Conservation (phyloP, 495 filamentous ascomycete genomes). For the Talaromyces borbonicus region DNA sequence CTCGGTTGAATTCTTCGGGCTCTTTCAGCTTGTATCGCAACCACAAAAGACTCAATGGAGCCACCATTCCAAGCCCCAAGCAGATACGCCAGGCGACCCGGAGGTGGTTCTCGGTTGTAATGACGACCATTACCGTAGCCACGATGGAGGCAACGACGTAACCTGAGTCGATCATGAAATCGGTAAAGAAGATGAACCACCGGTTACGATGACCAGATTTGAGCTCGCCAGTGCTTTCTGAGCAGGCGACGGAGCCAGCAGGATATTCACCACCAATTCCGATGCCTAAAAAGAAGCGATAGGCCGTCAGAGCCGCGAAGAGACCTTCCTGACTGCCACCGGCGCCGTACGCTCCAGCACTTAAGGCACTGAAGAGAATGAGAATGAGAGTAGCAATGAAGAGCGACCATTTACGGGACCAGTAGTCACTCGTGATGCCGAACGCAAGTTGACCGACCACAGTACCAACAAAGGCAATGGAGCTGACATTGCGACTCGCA, state of each 20-base stretch:
- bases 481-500: slow-evolving; percentile 59
- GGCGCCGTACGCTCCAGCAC: slow-evolving; percentile 62
- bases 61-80: slow-evolving; percentile 70
- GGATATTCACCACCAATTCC: slow-evolving; percentile 74
- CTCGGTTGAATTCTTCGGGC: slow-evolving; percentile 67
- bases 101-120: slow-evolving; percentile 57
- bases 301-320: slow-evolving; percentile 75
- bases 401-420: slow-evolving; percentile 72
- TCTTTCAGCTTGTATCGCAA: slow-evolving; percentile 69
- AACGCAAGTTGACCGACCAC: slow-evolving; percentile 79
- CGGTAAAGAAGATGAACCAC: slow-evolving; percentile 93
- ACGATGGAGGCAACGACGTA: slow-evolving; percentile 70
- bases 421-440: slow-evolving; percentile 73
- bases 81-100: slow-evolving; percentile 66
- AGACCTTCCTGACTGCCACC: slow-evolving; percentile 54
- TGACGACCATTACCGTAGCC: slow-evolving; percentile 60
- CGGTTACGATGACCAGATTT: slow-evolving; percentile 70
- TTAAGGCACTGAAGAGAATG: slow-evolving; percentile 73
- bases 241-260: slow-evolving; percentile 73
- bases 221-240: slow-evolving; percentile 76
- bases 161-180: slow-evolving; percentile 74
- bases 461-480: slow-evolving; percentile 82
- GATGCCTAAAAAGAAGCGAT: slow-evolving; percentile 68
- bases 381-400: slow-evolving; percentile 72
- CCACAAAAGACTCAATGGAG: slow-evolving; percentile 64